phyloP scores from a whole-genome alignment of 805 yeast genomes.

The Wickerhamiella kurtzmanii region DNA sequence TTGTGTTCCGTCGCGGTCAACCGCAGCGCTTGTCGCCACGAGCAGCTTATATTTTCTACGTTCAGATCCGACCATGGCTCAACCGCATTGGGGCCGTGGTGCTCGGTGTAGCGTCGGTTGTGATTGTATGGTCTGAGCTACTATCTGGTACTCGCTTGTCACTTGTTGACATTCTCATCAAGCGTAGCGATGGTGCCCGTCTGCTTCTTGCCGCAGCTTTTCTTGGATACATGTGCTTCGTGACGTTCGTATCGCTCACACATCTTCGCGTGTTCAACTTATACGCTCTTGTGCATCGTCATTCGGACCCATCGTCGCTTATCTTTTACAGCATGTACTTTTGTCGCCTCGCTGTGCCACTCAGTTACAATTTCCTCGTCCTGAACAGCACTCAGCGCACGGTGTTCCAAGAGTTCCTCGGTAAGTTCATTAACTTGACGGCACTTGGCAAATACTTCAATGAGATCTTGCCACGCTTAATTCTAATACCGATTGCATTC shows the following conservation, averaged over 20 bases:
- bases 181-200: conserved; percentile 31
- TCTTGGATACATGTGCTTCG: conserved; percentile 53
- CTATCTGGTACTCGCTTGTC: conserved; percentile 58
- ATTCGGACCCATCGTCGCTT: conserved; percentile 62
- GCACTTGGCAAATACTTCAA: conserved; percentile 61
- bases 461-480: conserved; percentile 60
- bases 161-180: conserved; percentile 37
- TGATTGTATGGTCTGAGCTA: conserved; percentile 59
- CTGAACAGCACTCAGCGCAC: conserved; percentile 40
- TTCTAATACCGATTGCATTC: conserved; percentile 54
- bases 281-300: conserved; percentile 58
- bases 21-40: conserved; percentile 27
- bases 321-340: conserved; percentile 70
- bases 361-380: conserved; percentile 65
- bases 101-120: conserved; percentile 34
- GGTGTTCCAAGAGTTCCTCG: conserved; percentile 59
- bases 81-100: conserved; percentile 33
- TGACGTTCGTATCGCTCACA: conserved; percentile 53
- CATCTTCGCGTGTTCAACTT: conserved; percentile 57
- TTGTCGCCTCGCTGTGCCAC: conserved; percentile 68
- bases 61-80: conserved; percentile 34
- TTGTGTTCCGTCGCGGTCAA: conserved; percentile 18
- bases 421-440: conserved; percentile 60
- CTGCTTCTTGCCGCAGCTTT: conserved; percentile 32
- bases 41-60: conserved; percentile 30